Evolutionary conservation across 2,329 filamentous ascomycete genomes (phyloP).

Genomic region (Chalaropsis thielavioides): DNA sequence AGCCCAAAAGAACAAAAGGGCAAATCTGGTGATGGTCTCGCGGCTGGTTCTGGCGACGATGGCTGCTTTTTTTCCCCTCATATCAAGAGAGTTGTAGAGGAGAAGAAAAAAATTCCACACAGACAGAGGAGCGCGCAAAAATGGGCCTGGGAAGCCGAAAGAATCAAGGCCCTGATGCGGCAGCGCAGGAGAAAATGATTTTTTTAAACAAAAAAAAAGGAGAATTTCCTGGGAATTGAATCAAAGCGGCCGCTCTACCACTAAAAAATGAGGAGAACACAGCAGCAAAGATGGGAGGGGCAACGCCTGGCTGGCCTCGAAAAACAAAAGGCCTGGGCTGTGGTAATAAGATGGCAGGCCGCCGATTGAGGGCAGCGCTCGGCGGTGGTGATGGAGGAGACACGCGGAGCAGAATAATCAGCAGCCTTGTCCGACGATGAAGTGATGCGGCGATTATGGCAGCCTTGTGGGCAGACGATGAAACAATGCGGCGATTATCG

Average conservation of each 20-base stretch:
- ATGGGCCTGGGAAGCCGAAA: not conserved
- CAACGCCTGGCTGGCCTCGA: not conserved
- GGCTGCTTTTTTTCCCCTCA: not conserved
- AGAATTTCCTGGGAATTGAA: not conserved
- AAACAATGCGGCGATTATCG: not conserved
- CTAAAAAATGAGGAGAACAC: conserved; percentile 4
- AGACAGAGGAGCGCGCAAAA: not conserved
- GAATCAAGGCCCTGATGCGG: too few species aligned
- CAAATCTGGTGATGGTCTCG: not conserved
- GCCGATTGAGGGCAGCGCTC: not conserved
- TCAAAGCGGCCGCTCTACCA: not conserved
- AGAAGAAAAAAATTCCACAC: not conserved
- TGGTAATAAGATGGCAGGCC: not conserved
- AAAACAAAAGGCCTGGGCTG: not conserved
- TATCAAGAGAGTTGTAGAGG: not conserved
- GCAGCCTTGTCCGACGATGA: too few species aligned
- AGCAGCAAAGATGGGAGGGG: conserved; percentile 1
- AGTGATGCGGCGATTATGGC: too few species aligned
- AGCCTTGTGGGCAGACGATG: not conserved
- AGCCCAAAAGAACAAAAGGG: not conserved
- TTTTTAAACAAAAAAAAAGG: not conserved
- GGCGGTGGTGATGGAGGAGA: not conserved
- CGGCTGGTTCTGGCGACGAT: not conserved
- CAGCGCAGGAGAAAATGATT: not conserved
- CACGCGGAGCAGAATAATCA: too few species aligned